phyloP scores from a whole-genome alignment of 768 basidiomycete genomes.

The Rhizopogon salebrosus region DNA sequence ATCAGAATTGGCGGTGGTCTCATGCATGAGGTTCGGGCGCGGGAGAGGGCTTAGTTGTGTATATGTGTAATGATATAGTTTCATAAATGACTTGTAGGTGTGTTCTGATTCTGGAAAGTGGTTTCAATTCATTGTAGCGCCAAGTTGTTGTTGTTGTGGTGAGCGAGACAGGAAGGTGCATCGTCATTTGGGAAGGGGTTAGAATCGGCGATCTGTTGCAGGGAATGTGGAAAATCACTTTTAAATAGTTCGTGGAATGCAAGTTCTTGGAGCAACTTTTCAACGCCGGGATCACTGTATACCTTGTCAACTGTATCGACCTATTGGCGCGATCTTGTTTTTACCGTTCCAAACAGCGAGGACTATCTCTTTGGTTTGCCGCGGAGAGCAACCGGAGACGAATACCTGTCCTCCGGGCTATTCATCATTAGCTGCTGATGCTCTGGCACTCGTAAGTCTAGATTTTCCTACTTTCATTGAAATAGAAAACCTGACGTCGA shows the following conservation, averaged over 20 bases:
- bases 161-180: not conserved
- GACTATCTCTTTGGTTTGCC: not conserved
- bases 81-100: not conserved
- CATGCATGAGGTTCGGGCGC: not conserved
- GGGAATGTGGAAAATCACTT: not conserved
- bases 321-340: not conserved
- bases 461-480: not conserved
- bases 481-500: no score
- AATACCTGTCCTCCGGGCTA: not conserved
- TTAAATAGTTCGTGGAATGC: not conserved
- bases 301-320: not conserved
- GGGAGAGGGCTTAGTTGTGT: not conserved
- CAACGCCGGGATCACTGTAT: not conserved
- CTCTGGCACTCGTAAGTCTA: not conserved
- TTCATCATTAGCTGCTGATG: not conserved
- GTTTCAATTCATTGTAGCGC: not conserved
- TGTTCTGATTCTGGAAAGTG: conserved; percentile 1
- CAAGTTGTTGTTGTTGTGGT: not conserved
- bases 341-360: not conserved
- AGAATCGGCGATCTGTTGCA: conserved; percentile 1
- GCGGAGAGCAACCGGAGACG: not conserved
- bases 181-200: not conserved
- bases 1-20: not conserved
- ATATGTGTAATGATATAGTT: conserved; percentile 3
- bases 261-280: not conserved